Evolutionary conservation across 140 eudicot genomes (phyloP).

Genomic region (Cichorium intybus): DNA sequence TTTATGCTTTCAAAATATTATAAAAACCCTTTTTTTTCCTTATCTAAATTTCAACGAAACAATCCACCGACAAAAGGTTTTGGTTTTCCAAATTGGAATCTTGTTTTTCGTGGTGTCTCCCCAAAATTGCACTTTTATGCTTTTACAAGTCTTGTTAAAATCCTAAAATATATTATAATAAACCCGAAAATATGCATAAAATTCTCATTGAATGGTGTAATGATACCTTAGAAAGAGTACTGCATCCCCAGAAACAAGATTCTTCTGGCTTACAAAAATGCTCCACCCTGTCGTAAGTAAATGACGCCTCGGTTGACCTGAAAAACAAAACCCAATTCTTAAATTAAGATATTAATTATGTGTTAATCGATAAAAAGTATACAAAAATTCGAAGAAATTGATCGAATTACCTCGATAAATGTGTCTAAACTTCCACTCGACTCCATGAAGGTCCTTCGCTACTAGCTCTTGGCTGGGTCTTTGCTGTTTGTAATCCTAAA

Average conservation of each 20-base stretch:
- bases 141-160: background rate
- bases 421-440: constrained; percentile 88
- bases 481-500: constrained; percentile 77
- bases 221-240: constrained; percentile 88
- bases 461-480: constrained; percentile 89
- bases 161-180: background rate
- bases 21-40: background rate
- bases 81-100: constrained; percentile 15
- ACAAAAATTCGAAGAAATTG: background rate
- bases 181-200: constrained; percentile 19
- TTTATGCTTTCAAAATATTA: constrained; percentile 1
- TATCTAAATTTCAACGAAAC: constrained; percentile 17
- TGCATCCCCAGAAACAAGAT: constrained; percentile 91
- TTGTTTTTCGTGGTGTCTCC: constrained; percentile 29
- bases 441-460: constrained; percentile 90
- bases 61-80: constrained; percentile 18
- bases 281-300: constrained; percentile 98
- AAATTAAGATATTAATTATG: background rate
- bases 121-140: constrained; percentile 6
- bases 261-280: constrained; percentile 86
- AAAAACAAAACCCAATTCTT: constrained; percentile 15
- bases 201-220: constrained; percentile 11
- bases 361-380: background rate
- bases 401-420: constrained; percentile 70
- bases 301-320: constrained; percentile 97